Evolutionary conservation across 257 asterid species (phyloP), one percentile per base, ranked within the genome.

Genomic region (Datura wrightii): DNA sequence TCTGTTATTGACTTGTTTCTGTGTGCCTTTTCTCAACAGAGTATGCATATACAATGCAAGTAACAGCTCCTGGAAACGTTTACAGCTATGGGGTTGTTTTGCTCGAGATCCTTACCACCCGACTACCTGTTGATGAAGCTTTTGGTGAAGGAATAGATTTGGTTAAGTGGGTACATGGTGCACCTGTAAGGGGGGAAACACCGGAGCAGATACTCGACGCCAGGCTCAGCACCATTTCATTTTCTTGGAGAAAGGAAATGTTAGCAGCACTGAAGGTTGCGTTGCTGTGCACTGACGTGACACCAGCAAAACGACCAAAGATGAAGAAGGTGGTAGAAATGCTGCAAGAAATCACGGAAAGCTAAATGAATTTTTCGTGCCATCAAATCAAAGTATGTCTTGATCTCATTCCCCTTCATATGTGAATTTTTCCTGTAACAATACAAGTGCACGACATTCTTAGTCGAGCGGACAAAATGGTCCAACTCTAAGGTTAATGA

Each of bases 1-100:
- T 48, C n/a, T 76, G 24, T 7, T 14, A 76, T 50, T 76, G 62
- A 76, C 82, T 76, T 24, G 50, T 76, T 83, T 58, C 31, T 39
- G 4, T 82, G 46, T 10, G 3, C 5, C n/a, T 44, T 80, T 81
- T 34, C 58, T 24, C 10, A 18, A 84, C 94, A 97, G 99, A 97
- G 85, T 97, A 97, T 82, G 99, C 99, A 18, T 97, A 97, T 58
- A 97, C 99, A 8, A 97, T 97, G 99, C 99, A 93, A 94, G 98
- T 97, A 16, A 97, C 99, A 5, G 98, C 97, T 34, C 97, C 99
- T 0, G 99, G 99, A 6, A 97, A 97, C 53, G 99, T 97, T 4
- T 97, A 97, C 56, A 95, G 99, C 92, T 97, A 94, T 19, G 99
- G 99, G 34, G 99, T 97, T 8, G 92, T 97, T 54, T 84, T 97